phyloP scores from a whole-genome alignment of 2,329 filamentous ascomycete species.

The Trichoderma hamatum region DNA sequence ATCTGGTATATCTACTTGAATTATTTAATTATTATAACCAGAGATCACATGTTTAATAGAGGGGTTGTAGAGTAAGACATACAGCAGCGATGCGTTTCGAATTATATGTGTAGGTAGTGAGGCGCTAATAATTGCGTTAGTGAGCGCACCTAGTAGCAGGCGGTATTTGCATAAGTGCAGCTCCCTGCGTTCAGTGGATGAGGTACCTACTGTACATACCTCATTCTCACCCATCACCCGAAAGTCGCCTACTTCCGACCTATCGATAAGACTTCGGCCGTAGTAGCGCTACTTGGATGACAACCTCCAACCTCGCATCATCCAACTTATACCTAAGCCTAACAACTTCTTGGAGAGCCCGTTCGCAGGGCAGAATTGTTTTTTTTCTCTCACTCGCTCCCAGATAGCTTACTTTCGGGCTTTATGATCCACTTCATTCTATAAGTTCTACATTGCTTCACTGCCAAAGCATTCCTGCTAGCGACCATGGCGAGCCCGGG shows the following conservation, averaged over 20 bases:
- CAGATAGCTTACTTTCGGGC: background rate
- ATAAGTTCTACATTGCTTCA: background rate
- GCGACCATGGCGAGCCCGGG: conserved; percentile 42
- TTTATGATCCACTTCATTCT: background rate
- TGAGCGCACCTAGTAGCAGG: background rate
- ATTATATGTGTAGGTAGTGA: background rate
- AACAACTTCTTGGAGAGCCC: conserved; percentile 11
- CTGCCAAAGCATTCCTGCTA: background rate
- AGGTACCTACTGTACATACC: background rate
- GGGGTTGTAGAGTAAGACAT: background rate
- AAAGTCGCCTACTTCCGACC: conserved; percentile 2
- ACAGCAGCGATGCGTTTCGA: background rate
- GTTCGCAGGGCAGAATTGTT: background rate
- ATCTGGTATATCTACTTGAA: background rate
- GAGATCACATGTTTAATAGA: background rate
- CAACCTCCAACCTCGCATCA: conserved; percentile 17
- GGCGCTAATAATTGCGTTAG: background rate
- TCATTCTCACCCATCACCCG: background rate
- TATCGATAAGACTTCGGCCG: conserved; percentile 21
- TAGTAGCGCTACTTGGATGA: conserved; percentile 1
- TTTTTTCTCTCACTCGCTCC: background rate
- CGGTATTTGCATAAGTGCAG: background rate
- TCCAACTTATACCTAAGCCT: conserved; percentile 7
- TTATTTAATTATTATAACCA: background rate
- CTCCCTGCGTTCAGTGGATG: background rate